A percentile compares a stretch with the other conserved stretches of the same genome.
Evolutionary conservation across 2,329 filamentous ascomycete genomes (phyloP).

Genomic region (Cladosporium colombiae): DNA sequence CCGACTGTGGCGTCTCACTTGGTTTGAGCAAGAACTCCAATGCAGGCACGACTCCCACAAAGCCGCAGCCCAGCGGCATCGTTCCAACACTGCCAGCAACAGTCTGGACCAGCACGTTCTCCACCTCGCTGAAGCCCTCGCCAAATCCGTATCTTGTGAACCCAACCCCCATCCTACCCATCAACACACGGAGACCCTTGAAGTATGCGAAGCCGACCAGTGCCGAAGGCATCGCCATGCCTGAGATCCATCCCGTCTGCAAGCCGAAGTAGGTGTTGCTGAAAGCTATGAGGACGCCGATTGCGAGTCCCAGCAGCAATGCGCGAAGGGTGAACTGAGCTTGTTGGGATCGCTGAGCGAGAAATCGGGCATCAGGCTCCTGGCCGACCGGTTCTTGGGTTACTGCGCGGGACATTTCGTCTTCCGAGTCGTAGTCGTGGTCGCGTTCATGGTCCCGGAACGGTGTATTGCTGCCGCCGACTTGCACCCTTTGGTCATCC

Average conservation of each 20-base stretch:
- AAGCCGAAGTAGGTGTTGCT: constrained; percentile 99
- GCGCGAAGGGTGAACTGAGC: constrained; percentile 78
- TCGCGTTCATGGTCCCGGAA: constrained; percentile 8
- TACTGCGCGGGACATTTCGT: constrained; percentile 14
- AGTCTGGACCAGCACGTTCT: constrained; percentile 95
- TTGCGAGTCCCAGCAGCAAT: constrained; percentile 73
- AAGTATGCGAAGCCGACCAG: constrained; percentile 95
- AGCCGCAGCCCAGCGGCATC: constrained; percentile 93
- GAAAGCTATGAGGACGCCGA: constrained; percentile 90
- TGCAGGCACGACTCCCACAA: constrained; percentile 91
- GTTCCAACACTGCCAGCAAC: constrained; percentile 94
- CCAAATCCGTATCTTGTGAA: constrained; percentile 31
- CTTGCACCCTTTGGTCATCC: not conserved
- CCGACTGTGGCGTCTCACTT: constrained; percentile 58
- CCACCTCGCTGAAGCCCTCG: constrained; percentile 81
- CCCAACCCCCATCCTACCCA: constrained; percentile 55
- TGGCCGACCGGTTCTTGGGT: constrained; percentile 21
- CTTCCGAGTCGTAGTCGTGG: constrained; percentile 7
- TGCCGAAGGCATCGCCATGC: constrained; percentile 96
- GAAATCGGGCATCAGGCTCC: constrained; percentile 33
- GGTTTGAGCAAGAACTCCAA: constrained; percentile 80
- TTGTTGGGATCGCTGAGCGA: constrained; percentile 35
- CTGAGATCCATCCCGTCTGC: constrained; percentile 79
- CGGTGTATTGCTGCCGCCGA: not conserved
- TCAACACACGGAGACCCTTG: constrained; percentile 70